These are phyloP conservation scores for Physcomitrium patens DNA, from an alignment of 225 moss, liverwort and hornwort genomes.

Conservation along the genomic window DNA sequence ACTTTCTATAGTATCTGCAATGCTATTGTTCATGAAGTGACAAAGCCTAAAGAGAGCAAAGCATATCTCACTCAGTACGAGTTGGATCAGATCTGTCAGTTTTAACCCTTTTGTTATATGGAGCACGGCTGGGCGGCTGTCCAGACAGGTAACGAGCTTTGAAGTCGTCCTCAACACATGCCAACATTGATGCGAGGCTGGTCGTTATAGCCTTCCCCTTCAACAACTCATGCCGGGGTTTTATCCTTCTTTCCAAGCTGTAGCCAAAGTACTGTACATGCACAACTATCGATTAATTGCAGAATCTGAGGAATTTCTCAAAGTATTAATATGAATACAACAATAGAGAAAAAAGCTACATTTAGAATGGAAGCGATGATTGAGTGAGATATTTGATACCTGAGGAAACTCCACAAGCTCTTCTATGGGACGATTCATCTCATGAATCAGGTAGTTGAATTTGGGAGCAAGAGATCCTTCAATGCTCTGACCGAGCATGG, in stretches of 20 bases:
- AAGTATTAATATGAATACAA: background rate
- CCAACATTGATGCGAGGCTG: conserved; percentile 84
- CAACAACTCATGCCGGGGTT: conserved; percentile 67
- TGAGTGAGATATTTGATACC: conserved; percentile 26
- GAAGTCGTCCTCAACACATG: conserved; percentile 71
- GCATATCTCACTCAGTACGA: conserved; percentile 26
- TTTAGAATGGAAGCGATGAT: too few species aligned
- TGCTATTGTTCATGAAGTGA: too few species aligned
- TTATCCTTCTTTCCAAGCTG: conserved; percentile 76
- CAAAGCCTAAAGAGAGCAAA: conserved; percentile 16
- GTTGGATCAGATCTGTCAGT: conserved; percentile 17
- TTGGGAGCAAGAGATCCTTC: conserved; percentile 72
- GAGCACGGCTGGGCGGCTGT: conserved; percentile 57
- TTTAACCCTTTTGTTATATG: conserved; percentile 52
- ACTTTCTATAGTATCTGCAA: too few species aligned
- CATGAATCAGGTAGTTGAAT: conserved; percentile 58
- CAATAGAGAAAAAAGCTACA: background rate
- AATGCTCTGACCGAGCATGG: conserved; percentile 85
- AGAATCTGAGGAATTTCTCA: conserved; percentile 1
- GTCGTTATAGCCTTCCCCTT: conserved; percentile 52
- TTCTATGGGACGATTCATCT: conserved; percentile 70
- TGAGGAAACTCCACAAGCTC: conserved; percentile 78
- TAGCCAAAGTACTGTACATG: conserved; percentile 74
- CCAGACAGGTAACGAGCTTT: conserved; percentile 64
- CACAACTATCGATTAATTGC: conserved; percentile 15